Base-by-base conservation (phyloP, 495 filamentous ascomycete genomes). In the Physcia stellaris region DNA sequence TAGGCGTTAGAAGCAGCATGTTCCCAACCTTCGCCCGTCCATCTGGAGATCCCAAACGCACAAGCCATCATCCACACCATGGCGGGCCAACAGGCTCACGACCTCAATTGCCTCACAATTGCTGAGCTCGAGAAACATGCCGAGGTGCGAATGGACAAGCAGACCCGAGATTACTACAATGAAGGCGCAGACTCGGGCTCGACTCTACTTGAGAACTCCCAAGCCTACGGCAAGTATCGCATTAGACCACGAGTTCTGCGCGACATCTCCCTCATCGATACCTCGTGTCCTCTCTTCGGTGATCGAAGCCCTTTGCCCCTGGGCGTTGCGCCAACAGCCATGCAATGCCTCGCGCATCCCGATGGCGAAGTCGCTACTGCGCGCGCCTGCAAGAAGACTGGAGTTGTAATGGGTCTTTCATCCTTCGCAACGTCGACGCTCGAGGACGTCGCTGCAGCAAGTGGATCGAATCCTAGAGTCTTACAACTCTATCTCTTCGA, bases 401-500 rank as follows among this genome's bases (percentile, higher is more conserved):
- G 60, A 4, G 54, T 77, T 24, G 46, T 50, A 19, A 77, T 78
- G 71, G 66, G 59, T 0, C 45, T 78, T 17, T 75, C 70, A 0
- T 66, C 63, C 1, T 76, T 64, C 35, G 60, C 73, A 2, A 76
- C 62, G 6, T 57, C 56, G 23, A 46, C 62, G 0, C 49, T 85
- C 20, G 55, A 65, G 3, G 79, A 83, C 18, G 70, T 90, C 15
- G 54, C 67, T 22, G 51, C 55, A 13, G 55, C 66, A 11, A 67
- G 70, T 2, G 55, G 57, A 20, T 28, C 35, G 3, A 35, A 48
- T 2, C 55, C 58, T 23, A 69, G 83, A 48, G 86, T 86, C 62
- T 79, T 87, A 48, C 85, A 90, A 48, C 59, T 93, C 26, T 93
- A 93, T 48, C 82, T 92, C 37, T 79, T 87, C 56, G 73, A 73